Evolutionary conservation across 768 basidiomycete genomes (phyloP), one percentile per base, ranked within the genome.

Genomic region (Sutorius australiensis): DNA sequence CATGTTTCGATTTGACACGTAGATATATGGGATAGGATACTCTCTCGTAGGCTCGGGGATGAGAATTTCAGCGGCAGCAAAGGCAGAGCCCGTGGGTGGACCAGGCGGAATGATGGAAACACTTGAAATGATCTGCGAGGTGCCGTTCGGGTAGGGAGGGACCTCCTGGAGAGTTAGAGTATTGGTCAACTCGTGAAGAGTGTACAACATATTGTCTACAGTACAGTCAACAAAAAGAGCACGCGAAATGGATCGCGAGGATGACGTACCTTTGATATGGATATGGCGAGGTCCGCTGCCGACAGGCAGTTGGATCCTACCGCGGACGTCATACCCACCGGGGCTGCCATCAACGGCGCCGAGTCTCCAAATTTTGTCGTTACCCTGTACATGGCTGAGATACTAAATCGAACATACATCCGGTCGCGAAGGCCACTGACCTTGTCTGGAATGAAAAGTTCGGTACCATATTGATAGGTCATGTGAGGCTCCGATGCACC

Each of bases 331-430:
- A 68, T 75, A 87, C 3, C 72, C 62, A 0, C 79, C 78, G 0
- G 78, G 66, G 7, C 67, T 56, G 0, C 72, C 70, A 45, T 76
- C 66, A 2, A 54, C 53, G 41, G 76, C 69, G 38, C 72, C 75
- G 3, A 88, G 72, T 36, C 87, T 74, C 84, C 86, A 89, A 50
- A 88, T 80, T 53, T 75, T 84, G 67, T 89, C 86, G 1, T 67
- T 78, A 27, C 87, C 86, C 84, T 86, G 50, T 19, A 40, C 8
- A 12, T 17, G 21, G 46, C 32, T 50, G 34, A 51, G 44, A 24
- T 8, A 5, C 31, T 16, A 43, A 31, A 49, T 19, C 5, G 9
- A 24, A 24, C 4, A 28, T 17, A 16, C 14, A 14, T 28, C 14
- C 13, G 37, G 13, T 40, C 3, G 8, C 30, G 12, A 37, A 33